Conservation (phyloP, 306 rosid species). For the Begonia peltatifolia region DNA sequence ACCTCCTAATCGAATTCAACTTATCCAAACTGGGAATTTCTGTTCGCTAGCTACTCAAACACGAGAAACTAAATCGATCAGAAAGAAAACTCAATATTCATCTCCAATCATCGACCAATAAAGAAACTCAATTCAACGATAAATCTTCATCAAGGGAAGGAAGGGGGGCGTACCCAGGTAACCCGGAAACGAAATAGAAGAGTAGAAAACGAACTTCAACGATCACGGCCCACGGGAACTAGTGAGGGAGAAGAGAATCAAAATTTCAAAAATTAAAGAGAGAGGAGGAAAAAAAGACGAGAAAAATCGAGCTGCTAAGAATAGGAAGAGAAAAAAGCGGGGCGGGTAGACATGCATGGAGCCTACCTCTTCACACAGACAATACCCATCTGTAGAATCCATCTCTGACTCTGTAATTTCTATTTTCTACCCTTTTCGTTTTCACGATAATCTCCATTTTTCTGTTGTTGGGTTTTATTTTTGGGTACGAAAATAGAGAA, state of each 20-base stretch:
- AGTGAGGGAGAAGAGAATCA: background rate
- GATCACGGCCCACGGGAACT: constrained; percentile 7
- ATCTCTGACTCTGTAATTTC: background rate
- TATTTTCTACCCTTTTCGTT: background rate
- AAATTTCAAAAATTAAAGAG: background rate
- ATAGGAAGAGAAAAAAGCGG: constrained; percentile 11
- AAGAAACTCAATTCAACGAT: background rate
- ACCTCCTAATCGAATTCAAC: too few species aligned
- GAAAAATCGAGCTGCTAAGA: constrained; percentile 5
- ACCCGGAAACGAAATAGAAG: constrained; percentile 1
- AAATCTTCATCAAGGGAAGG: background rate
- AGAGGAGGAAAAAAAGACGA: background rate
- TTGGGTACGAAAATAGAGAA: too few species aligned
- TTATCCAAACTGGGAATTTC: too few species aligned
- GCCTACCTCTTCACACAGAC: constrained; percentile 4
- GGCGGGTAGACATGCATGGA: too few species aligned
- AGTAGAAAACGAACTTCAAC: constrained; percentile 1
- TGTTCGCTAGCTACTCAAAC: too few species aligned
- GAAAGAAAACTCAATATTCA: background rate
- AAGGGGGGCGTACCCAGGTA: constrained; percentile 5
- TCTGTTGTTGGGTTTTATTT: too few species aligned
- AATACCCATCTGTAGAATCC: constrained; percentile 1
- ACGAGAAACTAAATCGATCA: background rate
- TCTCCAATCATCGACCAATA: background rate
- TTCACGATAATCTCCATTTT: background rate